Evolutionary conservation across 441 rosid genomes (phyloP), one percentile per base, ranked within the genome.

Genomic region (Omphalea diandra): DNA sequence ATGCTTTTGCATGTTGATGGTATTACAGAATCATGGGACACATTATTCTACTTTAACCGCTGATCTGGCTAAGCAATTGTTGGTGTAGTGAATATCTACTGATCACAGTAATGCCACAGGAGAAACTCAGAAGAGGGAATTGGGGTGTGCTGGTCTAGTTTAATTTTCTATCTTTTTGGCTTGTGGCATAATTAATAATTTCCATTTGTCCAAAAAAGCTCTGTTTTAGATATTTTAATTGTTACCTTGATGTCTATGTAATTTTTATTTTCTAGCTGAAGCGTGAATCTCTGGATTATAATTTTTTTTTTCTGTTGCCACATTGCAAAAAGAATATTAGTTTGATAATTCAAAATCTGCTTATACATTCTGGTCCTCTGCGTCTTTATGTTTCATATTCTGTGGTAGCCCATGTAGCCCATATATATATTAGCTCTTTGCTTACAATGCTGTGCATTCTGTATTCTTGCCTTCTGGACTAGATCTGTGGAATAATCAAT

Each of bases 261-360:
- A 57, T 40, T 55, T 40, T n/a, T 24, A 18, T 35, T 32, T 20
- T 47, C 58, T 32, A 41, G 33, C 31, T 58, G 22, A 58, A 31
- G 32, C 32, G 9, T 47, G 11, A 5, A 46, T 32, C 33, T 22
- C 33, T 14, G 8, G 14, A 22, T 47, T 41, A 29, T 56, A 41
- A 27, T 58, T n/a, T 56, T n/a, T n/a, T n/a, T n/a, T n/a, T 64
- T 53, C 27, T 18, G 0, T 64, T 72, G 75, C 38, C 36, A 5
- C 11, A 54, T 12, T 41, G 44, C 54, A 38, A 31, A 33, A 44
- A 26, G 20, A 18, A 24, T 67, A 44, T 65, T 33, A 44, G 3
- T 44, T 46, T 43, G 31, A 58, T 8, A 33, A 27, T 61, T 24
- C 27, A 14, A 8, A 24, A 31, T 63, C 32, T 52, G n/a, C 2